Base-by-base conservation (phyloP, 2,329 filamentous ascomycete genomes). In the Sclerotiophoma versabilis region DNA sequence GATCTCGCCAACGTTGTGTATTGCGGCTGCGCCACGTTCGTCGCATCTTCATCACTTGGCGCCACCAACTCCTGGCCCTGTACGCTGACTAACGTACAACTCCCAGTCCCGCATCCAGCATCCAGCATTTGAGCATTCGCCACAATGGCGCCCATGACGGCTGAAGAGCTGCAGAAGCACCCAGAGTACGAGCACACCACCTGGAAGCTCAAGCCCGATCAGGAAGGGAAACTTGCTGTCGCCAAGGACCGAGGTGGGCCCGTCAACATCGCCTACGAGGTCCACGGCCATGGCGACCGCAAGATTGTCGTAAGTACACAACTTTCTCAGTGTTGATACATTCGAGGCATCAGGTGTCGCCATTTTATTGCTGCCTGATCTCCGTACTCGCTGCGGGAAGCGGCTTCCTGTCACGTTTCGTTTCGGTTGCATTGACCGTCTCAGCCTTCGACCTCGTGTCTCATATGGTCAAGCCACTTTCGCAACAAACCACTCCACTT, bases 241-340 rank as follows among this genome's bases (percentile, higher is more conserved):
- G 91, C 88, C n/a, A 79, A 83, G 49, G 84, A 79, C 30, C 83
- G 90, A 64, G 89, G 91, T 59, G 91, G 90, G 2, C 91, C 91
- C 17, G 79, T 96, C 61, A 83, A 89, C 38, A 85, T 96, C 46
- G 81, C 85, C 47, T 96, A 90, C 82, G 90, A 95, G 75, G 80
- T 95, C 41, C 91, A 96, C 77, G 91, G 92, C 50, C 77, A 82
- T 57, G 91, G 91, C 3, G 84, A 87, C 41, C 81, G 83, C 60
- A 89, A 90, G 77, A 77, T 95, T 60, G 80, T 92, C 65, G 91
- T 95, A 80, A 60, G 88, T 84, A 11, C 11, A 23, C 25, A 44
- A 43, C 51, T 61, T 54, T 58, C 57, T 57, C 59, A 46, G 57
- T 41, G 55, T 52, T 49, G 38, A 46, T 57, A 54, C 59, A 54